These are phyloP conservation scores for Xylaria flabelliformis DNA, from an alignment of 495 filamentous ascomycete species.

Conservation along the genomic window DNA sequence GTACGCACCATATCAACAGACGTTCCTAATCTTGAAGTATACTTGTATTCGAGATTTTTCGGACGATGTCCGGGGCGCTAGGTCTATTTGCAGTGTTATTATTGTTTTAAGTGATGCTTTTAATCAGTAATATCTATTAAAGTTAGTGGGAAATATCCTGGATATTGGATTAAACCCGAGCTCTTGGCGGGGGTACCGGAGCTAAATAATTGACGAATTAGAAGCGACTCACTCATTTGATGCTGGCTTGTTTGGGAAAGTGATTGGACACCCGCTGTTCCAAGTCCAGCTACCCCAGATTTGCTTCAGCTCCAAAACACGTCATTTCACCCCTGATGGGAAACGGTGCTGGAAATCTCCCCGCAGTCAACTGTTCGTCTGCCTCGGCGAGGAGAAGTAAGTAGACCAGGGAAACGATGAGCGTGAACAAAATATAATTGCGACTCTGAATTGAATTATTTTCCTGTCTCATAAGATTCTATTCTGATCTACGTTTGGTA, in stretches of 20 bases:
- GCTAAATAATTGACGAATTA: not conserved
- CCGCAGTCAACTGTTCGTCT: slow-evolving; percentile 2
- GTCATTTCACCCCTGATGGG: slow-evolving; percentile 4
- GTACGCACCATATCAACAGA: not conserved
- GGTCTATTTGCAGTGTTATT: too few species aligned
- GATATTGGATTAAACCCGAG: too few species aligned
- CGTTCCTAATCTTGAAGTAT: not conserved
- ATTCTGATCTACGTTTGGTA: not conserved
- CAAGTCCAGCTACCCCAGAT: not conserved
- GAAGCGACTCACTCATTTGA: not conserved
- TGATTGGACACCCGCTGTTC: not conserved
- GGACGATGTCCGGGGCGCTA: too few species aligned
- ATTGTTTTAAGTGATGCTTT: not conserved
- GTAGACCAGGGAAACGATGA: too few species aligned
- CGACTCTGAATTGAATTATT: not conserved
- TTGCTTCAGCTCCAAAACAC: not conserved
- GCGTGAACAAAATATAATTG: not conserved
- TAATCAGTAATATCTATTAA: not conserved
- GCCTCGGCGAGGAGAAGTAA: not conserved
- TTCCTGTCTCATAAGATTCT: not conserved
- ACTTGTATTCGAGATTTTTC: too few species aligned
- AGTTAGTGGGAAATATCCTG: too few species aligned
- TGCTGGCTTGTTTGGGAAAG: not conserved
- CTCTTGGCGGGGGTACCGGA: not conserved
- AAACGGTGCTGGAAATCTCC: slow-evolving; percentile 4